A percentile compares a stretch with the other conserved stretches of the same genome.
Evolutionary conservation across 805 yeast species (phyloP).

Genomic region (Kazachstania africana): DNA sequence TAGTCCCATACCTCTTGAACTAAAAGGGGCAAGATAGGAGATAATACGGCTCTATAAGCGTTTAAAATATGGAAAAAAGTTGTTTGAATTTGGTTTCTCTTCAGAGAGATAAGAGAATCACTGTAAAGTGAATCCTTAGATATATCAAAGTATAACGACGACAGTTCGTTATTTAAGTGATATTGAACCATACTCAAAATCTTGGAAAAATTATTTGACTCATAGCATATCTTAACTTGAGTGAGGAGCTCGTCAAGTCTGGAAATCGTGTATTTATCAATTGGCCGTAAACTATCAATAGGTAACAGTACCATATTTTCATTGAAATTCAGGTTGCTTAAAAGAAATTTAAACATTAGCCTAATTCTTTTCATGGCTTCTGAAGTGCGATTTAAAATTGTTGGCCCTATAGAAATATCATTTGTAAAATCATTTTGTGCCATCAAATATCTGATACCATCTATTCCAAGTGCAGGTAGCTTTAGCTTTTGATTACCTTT

Average conservation of each 20-base stretch:
- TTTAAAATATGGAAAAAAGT: slow-evolving; percentile 49
- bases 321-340: slow-evolving; percentile 60
- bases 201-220: slow-evolving; percentile 51
- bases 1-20: slow-evolving; percentile 83
- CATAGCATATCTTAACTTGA: slow-evolving; percentile 35
- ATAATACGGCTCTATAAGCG: slow-evolving; percentile 51
- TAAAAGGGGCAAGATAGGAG: slow-evolving; percentile 75
- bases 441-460: slow-evolving; percentile 82
- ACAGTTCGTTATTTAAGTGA: slow-evolving; percentile 64
- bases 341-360: slow-evolving; percentile 64
- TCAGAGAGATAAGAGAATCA: slow-evolving; percentile 34
- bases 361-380: slow-evolving; percentile 75
- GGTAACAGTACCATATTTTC: slow-evolving; percentile 26
- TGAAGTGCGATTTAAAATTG: slow-evolving; percentile 60
- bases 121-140: slow-evolving; percentile 81
- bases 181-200: slow-evolving; percentile 56
- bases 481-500: slow-evolving; percentile 41
- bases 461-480: slow-evolving; percentile 67
- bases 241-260: slow-evolving; percentile 38
- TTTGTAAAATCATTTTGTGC: slow-evolving; percentile 79
- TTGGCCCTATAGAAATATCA: slow-evolving; percentile 68
- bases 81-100: slow-evolving; percentile 39
- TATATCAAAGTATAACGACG: slow-evolving; percentile 77
- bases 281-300: slow-evolving; percentile 28
- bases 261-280: slow-evolving; percentile 57